phyloP scores from a whole-genome alignment of 2,329 filamentous ascomycete species.

The Fusarium foetens region DNA sequence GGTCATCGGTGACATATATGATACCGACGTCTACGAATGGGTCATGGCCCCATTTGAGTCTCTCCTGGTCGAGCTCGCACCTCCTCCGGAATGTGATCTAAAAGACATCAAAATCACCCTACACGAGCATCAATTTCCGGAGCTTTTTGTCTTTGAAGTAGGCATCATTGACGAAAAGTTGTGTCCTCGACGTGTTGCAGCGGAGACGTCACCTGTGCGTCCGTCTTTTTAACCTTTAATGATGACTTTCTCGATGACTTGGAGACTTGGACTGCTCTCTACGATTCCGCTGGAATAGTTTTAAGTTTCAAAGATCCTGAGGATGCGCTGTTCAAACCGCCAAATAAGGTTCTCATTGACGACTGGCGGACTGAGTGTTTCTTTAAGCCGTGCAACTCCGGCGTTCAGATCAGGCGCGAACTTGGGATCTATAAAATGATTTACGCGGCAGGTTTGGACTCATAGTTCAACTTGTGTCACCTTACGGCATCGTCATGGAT shows the following conservation, averaged over 20 bases:
- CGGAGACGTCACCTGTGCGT: not conserved
- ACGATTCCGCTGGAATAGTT: constrained; percentile 32
- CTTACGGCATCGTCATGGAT: constrained; percentile 37
- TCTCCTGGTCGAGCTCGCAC: constrained; percentile 36
- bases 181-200: constrained; percentile 10
- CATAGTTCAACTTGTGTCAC: constrained; percentile 24
- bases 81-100: not conserved
- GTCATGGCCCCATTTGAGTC: constrained; percentile 28
- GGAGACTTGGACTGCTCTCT: constrained; percentile 38
- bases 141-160: constrained; percentile 32
- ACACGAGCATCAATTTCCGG: constrained; percentile 32
- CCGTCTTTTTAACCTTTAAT: constrained; percentile 29
- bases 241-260: constrained; percentile 35
- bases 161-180: constrained; percentile 29
- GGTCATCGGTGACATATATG: constrained; percentile 24
- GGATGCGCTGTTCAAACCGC: constrained; percentile 38
- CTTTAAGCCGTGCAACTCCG: constrained; percentile 35
- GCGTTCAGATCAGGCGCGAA: constrained; percentile 21
- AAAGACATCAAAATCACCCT: constrained; percentile 27
- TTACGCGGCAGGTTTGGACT: constrained; percentile 6
- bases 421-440: constrained; percentile 30
- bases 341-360: constrained; percentile 33
- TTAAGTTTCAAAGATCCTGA: constrained; percentile 27
- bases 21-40: constrained; percentile 37
- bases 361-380: constrained; percentile 31